Evolutionary conservation across 2,329 filamentous ascomycete genomes (phyloP), one percentile per base, ranked within the genome.

Genomic region (Botryotinia calthae): DNA sequence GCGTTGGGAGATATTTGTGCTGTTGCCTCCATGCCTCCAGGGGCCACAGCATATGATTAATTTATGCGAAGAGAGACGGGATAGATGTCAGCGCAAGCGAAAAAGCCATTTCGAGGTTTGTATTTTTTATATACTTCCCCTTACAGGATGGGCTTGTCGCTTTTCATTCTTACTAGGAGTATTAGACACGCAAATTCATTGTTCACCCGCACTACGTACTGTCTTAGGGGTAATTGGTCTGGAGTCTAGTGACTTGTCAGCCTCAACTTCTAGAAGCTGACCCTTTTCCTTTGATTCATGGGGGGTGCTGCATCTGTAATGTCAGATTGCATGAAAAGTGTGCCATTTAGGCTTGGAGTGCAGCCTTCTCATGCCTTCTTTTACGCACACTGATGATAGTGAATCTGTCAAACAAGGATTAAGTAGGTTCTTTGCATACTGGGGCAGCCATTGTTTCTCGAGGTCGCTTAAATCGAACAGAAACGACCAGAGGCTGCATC

Each of bases 221-320:
- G 65, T n/a, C 48, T 68, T 44, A 28, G 3, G 56, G 65, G 22
- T 40, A 16, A 44, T 58, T 68, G 65, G 25, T 2, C 10, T 56
- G 28, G 34, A 67, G 37, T 68, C 65, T 68, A 44, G 65, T 56
- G 48, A 67, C 65, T 37, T 16, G 51, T 22, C 48, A 44, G 65
- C 48, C 65, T 68, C 65, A 68, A 44, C 18, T 44, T 68, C 20
- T 28, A 18, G 18, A 68, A 56, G 12, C 28, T 34, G 28, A 48
- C 16, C 40, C 25, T 40, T 28, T 56, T 22, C 1, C 28, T 67
- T 56, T 40, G 3, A 34, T 54, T 28, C 25, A 28, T 3, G n/a
- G 62, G 20, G 34, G n/a, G 18, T 42, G 10, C 18, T 44, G 18
- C 10, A 68, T 25, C 12, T 31, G 31, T 20, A 37, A 66, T 54